These are phyloP conservation scores for Pisolithus tinctorius DNA, from an alignment of 768 basidiomycete species.

Conservation along the genomic window DNA sequence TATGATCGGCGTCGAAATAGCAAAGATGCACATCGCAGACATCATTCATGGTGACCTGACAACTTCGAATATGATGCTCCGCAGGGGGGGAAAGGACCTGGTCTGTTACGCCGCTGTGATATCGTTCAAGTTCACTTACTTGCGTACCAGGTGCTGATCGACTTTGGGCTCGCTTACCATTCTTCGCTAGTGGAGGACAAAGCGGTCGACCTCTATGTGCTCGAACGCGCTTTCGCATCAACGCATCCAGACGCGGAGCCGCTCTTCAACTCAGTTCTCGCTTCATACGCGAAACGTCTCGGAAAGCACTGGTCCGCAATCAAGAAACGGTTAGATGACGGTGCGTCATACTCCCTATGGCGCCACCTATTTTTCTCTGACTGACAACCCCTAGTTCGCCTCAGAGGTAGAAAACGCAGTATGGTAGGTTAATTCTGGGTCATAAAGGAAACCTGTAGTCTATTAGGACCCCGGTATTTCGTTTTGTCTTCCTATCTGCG, in stretches of 20 bases:
- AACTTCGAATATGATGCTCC: constrained; percentile 97
- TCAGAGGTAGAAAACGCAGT: constrained; percentile 85
- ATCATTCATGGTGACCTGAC: constrained; percentile 95
- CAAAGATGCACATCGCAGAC: constrained; percentile 82
- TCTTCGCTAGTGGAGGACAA: constrained; percentile 87
- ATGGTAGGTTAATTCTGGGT: constrained; percentile 66
- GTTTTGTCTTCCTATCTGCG: too few relatives aligned
- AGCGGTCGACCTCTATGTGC: constrained; percentile 94
- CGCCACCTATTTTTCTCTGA: constrained; percentile 2
- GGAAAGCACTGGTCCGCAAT: constrained; percentile 67
- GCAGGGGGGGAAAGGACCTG: constrained; percentile 38
- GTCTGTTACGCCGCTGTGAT: constrained; percentile 25
- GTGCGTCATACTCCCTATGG: constrained; percentile 29
- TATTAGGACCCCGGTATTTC: too few relatives aligned
- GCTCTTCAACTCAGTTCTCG: constrained; percentile 62
- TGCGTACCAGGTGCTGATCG: constrained; percentile 66
- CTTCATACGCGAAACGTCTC: constrained; percentile 51
- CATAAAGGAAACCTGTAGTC: neutral
- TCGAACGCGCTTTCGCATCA: constrained; percentile 92
- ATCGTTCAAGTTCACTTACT: neutral
- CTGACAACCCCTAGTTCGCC: constrained; percentile 47
- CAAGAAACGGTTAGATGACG: constrained; percentile 64
- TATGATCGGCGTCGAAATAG: constrained; percentile 79
- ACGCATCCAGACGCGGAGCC: constrained; percentile 89
- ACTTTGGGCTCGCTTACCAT: constrained; percentile 87